Base-by-base conservation (phyloP, 2,329 filamentous ascomycete genomes). In the Colletotrichum spaethianum region DNA sequence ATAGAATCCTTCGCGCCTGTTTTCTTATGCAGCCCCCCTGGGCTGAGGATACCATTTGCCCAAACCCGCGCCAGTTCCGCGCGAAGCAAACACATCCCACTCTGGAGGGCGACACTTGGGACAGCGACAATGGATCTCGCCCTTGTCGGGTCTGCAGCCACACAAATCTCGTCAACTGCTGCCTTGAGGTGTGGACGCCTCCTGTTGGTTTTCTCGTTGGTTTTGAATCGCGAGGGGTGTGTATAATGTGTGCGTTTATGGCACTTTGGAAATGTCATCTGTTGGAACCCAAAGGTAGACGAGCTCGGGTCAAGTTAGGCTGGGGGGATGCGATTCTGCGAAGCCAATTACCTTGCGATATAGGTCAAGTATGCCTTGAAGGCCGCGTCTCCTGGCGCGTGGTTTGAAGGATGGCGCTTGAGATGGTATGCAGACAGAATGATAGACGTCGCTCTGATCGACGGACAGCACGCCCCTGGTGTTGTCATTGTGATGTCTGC, bases 1-100 rank as follows among this genome's bases (percentile, higher is more conserved):
- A 40, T 20, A 5, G 61, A 38, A 73, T 73, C 70, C 70, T 73
- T 71, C 70, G 70, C 70, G 70, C 42, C 67, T 73, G 53, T 71
- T 59, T 23, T 26, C 33, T 18, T 16, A 40, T 57, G 57, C 61
- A 7, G 7, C n/a, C 44, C n/a, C 23, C 60, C 33, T 1, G n/a
- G 23, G 7, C 16, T 26, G 1, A 7, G 3, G 4, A 44, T 53
- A 12, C 46, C 16, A 71, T 73, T 73, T 50, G 70, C 6, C 50
- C 44, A 50, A 56, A 26, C 12, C 9, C 46, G 26, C 53, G 12
- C 55, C 50, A 42, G 31, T 23, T 44, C 59, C 40, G 60, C 67
- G 61, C 67, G 42, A 55, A 56, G 46, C 44, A 53, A 33, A 18
- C 61, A 8, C 18, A 7, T 12, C 18, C 20, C 18, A 16, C 11